These are phyloP conservation scores for Isoetes taiwanensis DNA, from an alignment of 75 land plant genomes.

Conservation along the genomic window DNA sequence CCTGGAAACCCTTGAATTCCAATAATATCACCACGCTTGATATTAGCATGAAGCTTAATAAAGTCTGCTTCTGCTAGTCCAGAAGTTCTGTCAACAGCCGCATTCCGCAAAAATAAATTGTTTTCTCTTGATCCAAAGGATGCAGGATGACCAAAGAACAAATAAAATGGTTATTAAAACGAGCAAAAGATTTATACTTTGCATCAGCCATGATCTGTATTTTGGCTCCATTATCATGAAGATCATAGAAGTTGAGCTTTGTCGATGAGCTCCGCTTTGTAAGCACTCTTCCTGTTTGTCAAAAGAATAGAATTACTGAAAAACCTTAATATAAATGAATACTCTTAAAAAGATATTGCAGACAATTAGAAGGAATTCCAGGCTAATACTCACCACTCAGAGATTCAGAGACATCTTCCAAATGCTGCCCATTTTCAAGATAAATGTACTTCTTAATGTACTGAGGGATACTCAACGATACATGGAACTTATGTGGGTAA, in stretches of 20 bases:
- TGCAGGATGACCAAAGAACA: neutral
- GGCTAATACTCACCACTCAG: constrained; percentile 44
- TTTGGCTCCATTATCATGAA: constrained; percentile 60
- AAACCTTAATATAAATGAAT: no score
- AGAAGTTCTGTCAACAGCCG: constrained; percentile 44
- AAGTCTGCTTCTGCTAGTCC: constrained; percentile 39
- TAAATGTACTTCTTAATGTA: constrained; percentile 32
- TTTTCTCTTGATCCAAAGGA: no score
- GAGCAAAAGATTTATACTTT: constrained; percentile 22
- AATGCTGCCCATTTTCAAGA: constrained; percentile 39
- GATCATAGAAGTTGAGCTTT: constrained; percentile 69
- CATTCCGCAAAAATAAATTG: no score
- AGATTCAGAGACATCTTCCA: constrained; percentile 30
- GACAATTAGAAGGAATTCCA: neutral
- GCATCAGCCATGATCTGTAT: constrained; percentile 79
- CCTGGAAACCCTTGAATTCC: constrained; percentile 86
- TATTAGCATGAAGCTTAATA: constrained; percentile 37
- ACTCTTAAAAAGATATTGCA: no score
- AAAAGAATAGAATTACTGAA: no score
- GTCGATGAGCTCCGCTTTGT: constrained; percentile 52
- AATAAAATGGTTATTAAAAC: neutral
- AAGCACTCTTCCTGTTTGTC: constrained; percentile 56
- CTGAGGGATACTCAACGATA: constrained; percentile 30
- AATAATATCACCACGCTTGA: constrained; percentile 87
- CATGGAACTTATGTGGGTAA: constrained; percentile 77